These are phyloP conservation scores for Hydnomerulius pinastri DNA, from an alignment of 768 basidiomycete genomes.

Conservation along the genomic window DNA sequence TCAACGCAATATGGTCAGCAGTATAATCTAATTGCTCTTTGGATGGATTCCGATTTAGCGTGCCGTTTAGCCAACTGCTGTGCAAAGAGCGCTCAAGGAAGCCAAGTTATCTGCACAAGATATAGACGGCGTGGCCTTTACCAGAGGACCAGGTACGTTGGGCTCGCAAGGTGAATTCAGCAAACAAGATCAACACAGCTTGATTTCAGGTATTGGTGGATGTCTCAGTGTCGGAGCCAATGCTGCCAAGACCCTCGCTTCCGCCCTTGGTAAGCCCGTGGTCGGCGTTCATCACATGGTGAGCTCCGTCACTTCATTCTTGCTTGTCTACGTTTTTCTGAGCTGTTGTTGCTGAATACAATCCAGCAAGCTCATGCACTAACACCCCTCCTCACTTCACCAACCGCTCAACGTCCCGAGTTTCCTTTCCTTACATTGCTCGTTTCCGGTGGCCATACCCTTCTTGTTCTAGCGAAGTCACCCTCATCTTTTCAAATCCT, in stretches of 20 bases:
- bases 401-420: conserved; percentile 40
- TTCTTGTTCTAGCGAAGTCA: conserved; percentile 75
- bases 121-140: conserved; percentile 88
- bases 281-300: conserved; percentile 98
- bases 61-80: conserved; percentile 64
- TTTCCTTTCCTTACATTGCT: conserved; percentile 91
- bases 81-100: conserved; percentile 64
- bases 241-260: conserved; percentile 84
- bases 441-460: conserved; percentile 92
- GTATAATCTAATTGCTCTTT: not conserved
- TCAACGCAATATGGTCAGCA: conserved; percentile 69
- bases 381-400: conserved; percentile 70
- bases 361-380: conserved; percentile 90
- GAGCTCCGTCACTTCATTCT: conserved; percentile 9
- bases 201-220: conserved; percentile 63
- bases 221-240: conserved; percentile 80
- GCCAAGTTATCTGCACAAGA: conserved; percentile 60
- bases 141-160: conserved; percentile 74
- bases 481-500: conserved; percentile 62
- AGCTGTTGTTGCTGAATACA: not conserved
- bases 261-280: conserved; percentile 73
- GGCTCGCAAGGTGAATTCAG: conserved; percentile 4
- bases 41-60: not conserved
- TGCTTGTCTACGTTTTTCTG: not conserved
- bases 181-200: not conserved